A percentile compares a stretch with the other conserved stretches of the same genome.
Conservation (phyloP, 108 stramenopile species). For the Asterionellopsis glacialis region DNA sequence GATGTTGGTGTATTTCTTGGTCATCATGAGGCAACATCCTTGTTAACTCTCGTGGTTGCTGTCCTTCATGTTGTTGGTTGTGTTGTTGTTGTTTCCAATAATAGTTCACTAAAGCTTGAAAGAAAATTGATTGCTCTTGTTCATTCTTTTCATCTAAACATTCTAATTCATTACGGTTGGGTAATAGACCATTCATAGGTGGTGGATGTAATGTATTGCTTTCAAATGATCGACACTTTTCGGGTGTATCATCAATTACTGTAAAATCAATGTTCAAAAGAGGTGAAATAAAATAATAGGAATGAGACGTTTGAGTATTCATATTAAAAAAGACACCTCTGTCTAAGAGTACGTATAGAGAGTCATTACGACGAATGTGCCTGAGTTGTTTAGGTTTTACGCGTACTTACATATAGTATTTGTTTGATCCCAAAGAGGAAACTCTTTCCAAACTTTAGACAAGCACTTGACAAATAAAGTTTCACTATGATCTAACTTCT, state of each 20-base stretch:
- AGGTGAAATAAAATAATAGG: too few species aligned
- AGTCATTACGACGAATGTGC: too few species aligned
- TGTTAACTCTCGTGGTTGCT: too few species aligned
- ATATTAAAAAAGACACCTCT: too few species aligned
- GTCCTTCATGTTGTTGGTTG: too few species aligned
- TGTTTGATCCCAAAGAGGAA: conserved; percentile 63
- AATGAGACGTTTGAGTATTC: too few species aligned
- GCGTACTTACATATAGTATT: conserved; percentile 44
- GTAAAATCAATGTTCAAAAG: too few species aligned
- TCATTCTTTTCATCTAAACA: conserved; percentile 18
- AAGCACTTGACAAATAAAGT: conserved; percentile 61
- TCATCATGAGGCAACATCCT: too few species aligned
- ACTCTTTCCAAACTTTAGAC: conserved; percentile 61
- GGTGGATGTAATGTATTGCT: conserved; percentile 71
- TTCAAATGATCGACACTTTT: conserved; percentile 51
- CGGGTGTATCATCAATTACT: conserved; percentile 76
- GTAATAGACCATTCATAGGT: conserved; percentile 48
- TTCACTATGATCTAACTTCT: conserved; percentile 9
- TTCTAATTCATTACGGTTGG: neutral
- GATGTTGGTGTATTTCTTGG: conserved; percentile 8
- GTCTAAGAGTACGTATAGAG: too few species aligned
- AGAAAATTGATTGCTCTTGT: conserved; percentile 16
- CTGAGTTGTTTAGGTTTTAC: too few species aligned
- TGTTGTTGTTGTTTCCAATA: conserved; percentile 10
- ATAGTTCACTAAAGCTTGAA: conserved; percentile 12